Percentiles rank a stretch among this genome's conserved stretches.
Conservation (phyloP, 306 rosid genomes). For the Carpinus viminea region DNA sequence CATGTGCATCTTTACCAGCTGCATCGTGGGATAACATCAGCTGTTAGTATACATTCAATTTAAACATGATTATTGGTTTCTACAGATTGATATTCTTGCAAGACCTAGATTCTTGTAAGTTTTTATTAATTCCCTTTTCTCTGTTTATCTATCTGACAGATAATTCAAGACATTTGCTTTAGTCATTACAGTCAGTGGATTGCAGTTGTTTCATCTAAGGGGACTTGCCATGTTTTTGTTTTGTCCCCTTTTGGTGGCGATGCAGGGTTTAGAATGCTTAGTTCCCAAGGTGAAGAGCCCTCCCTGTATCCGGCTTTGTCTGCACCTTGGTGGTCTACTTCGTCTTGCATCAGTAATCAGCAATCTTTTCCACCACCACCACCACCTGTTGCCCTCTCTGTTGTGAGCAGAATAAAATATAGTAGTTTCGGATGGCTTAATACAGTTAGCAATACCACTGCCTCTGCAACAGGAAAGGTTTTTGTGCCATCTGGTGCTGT, state of each 20-base stretch:
- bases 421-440: slow-evolving; percentile 95
- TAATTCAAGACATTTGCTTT: slow-evolving; percentile 93
- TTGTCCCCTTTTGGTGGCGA: slow-evolving; percentile 92
- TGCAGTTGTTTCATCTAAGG: slow-evolving; percentile 88
- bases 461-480: slow-evolving; percentile 71
- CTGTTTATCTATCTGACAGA: slow-evolving; percentile 46
- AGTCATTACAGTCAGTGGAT: slow-evolving; percentile 89
- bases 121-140: slow-evolving; percentile 5
- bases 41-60: slow-evolving; percentile 62
- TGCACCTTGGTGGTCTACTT: slow-evolving; percentile 85
- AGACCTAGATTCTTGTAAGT: slow-evolving; percentile 11
- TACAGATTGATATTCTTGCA: slow-evolving; percentile 13
- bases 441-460: slow-evolving; percentile 52
- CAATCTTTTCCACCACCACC: slow-evolving; percentile 78
- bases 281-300: slow-evolving; percentile 66
- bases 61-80: slow-evolving; percentile 22
- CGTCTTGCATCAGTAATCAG: slow-evolving; percentile 49
- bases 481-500: slow-evolving; percentile 95
- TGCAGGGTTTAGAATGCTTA: slow-evolving; percentile 63
- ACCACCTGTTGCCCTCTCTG: slow-evolving; percentile 69
- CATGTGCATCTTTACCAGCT: slow-evolving; percentile 88
- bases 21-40: slow-evolving; percentile 92
- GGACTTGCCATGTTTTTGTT: slow-evolving; percentile 84
- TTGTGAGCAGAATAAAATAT: slow-evolving; percentile 86
- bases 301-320: slow-evolving; percentile 64